Percentiles rank a stretch among this genome's conserved stretches.
Evolutionary conservation across 345 rosid genomes (phyloP).

Genomic region (Salix caprea): DNA sequence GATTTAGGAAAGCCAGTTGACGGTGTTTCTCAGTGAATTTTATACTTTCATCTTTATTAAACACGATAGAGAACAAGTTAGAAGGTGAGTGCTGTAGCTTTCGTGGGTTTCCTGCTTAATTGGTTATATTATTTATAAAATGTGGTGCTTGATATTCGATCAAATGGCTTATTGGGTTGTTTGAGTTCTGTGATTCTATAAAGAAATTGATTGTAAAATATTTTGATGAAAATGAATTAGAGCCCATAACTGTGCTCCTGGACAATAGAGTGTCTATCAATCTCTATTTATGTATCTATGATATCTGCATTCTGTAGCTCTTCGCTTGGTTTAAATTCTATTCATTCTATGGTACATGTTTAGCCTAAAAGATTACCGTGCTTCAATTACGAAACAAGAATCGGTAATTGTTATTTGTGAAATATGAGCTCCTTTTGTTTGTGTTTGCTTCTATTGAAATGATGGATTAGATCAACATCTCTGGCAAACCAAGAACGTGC

Average conservation of each 20-base stretch:
- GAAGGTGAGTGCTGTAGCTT: background rate
- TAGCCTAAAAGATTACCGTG: background rate
- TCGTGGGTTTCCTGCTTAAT: background rate
- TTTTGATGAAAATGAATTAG: too few relatives aligned
- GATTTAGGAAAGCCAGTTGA: slow-evolving; percentile 32
- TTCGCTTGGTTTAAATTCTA: background rate
- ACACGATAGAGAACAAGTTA: background rate
- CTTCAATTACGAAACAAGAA: background rate
- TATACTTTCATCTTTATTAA: background rate
- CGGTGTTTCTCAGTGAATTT: slow-evolving; percentile 16
- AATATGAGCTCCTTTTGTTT: too few relatives aligned
- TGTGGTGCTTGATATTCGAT: too few relatives aligned
- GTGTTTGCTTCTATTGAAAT: too few relatives aligned
- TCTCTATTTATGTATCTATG: background rate
- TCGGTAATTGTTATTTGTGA: too few relatives aligned
- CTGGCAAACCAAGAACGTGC: background rate
- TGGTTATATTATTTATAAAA: background rate
- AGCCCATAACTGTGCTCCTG: background rate
- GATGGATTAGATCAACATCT: too few relatives aligned
- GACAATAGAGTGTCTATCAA: background rate
- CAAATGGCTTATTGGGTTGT: too few relatives aligned
- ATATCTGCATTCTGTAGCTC: background rate
- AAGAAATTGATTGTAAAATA: too few relatives aligned
- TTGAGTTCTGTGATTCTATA: too few relatives aligned
- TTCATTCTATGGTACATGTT: too few relatives aligned